These are phyloP conservation scores for Vachellia pachyceras DNA, from an alignment of 306 rosid species.

Conservation along the genomic window DNA sequence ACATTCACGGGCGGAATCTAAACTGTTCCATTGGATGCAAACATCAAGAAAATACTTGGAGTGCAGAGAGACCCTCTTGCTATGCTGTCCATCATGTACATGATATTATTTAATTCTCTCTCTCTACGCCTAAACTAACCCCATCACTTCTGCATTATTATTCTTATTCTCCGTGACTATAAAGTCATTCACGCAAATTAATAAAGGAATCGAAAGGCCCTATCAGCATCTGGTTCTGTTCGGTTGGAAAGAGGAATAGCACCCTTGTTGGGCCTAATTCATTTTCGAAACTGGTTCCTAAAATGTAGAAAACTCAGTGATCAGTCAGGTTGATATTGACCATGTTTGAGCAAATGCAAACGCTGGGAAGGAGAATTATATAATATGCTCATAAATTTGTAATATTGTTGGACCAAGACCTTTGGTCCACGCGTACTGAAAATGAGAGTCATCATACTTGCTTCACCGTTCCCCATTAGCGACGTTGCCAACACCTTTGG, in stretches of 20 bases:
- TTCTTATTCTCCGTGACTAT: constrained; percentile 4
- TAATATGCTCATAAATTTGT: no score
- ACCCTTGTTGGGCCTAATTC: neutral
- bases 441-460: no score
- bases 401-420: no score
- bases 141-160: neutral
- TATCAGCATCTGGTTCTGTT: neutral
- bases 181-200: neutral
- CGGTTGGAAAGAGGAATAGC: neutral
- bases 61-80: constrained; percentile 22
- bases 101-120: neutral
- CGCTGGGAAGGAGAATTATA: no score
- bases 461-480: no score
- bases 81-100: neutral
- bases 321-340: no score
- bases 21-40: constrained; percentile 32
- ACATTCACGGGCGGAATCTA: constrained; percentile 61
- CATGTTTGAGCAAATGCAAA: neutral
- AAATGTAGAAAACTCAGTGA: neutral
- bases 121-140: neutral
- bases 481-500: no score
- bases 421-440: no score
- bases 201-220: neutral
- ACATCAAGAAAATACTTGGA: neutral
- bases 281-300: neutral